Percentiles rank a stretch among this genome's conserved stretches.
Conservation (phyloP, 2,329 filamentous ascomycete genomes). For the Coniochaeta prunicola region DNA sequence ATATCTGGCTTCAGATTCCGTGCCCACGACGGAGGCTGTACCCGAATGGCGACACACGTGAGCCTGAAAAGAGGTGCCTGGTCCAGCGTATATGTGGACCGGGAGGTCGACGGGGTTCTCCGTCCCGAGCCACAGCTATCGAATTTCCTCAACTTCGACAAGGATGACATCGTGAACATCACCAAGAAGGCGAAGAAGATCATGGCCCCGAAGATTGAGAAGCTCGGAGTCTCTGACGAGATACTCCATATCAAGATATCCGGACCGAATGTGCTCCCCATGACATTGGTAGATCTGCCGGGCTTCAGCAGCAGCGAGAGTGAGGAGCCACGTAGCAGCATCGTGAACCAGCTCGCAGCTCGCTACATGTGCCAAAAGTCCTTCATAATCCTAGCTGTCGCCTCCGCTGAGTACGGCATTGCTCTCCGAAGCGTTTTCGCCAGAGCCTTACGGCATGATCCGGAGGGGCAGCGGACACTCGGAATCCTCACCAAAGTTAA, state of each 20-base stretch:
- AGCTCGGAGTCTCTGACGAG: constrained; percentile 30
- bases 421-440: constrained; percentile 50
- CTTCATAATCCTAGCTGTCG: constrained; percentile 52
- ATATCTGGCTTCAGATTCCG: constrained; percentile 13
- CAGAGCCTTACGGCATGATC: constrained; percentile 30
- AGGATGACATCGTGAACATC: constrained; percentile 21
- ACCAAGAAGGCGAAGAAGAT: constrained; percentile 18
- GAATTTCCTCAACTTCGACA: constrained; percentile 7
- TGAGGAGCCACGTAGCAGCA: constrained; percentile 34
- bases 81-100: constrained; percentile 8
- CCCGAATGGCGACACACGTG: constrained; percentile 15
- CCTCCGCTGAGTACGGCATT: constrained; percentile 48
- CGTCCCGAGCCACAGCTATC: constrained; percentile 5
- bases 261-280: constrained; percentile 37
- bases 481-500: constrained; percentile 47
- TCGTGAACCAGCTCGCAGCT: constrained; percentile 40
- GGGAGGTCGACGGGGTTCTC: not conserved
- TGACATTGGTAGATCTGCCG: constrained; percentile 53
- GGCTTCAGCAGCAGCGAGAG: constrained; percentile 42
- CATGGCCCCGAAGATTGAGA: constrained; percentile 27
- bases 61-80: constrained; percentile 6
- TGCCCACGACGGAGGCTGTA: constrained; percentile 10
- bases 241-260: constrained; percentile 37
- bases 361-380: constrained; percentile 48
- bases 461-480: constrained; percentile 32